Conservation (phyloP, 768 basidiomycete genomes). For the Tricholoma bakamatsutake region DNA sequence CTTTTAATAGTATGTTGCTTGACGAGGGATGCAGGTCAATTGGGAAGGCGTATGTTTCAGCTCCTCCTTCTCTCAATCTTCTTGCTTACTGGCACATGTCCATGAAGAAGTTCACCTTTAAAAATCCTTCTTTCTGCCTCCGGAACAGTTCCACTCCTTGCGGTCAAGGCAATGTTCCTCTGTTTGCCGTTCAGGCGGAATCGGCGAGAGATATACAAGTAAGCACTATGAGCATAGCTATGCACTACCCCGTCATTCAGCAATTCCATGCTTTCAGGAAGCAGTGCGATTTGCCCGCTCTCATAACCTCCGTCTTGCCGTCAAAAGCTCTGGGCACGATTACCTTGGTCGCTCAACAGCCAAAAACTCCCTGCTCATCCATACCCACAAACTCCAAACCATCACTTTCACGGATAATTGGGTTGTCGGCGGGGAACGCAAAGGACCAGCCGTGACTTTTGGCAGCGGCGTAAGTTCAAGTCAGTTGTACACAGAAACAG, state of each 20-base stretch:
- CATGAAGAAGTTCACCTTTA: conserved; percentile 19
- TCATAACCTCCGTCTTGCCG: conserved; percentile 24
- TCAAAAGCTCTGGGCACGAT: conserved; percentile 31
- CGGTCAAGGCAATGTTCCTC: conserved; percentile 26
- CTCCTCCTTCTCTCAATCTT: not conserved
- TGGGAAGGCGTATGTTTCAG: not conserved
- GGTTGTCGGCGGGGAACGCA: conserved; percentile 3
- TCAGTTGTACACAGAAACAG: conserved; percentile 16
- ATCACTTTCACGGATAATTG: conserved; percentile 18
- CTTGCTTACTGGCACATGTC: not conserved
- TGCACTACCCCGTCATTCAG: not conserved
- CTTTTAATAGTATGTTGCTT: not conserved
- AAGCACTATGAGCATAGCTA: not conserved
- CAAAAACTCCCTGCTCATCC: conserved; percentile 25
- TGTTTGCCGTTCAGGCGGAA: conserved; percentile 24
- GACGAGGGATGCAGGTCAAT: not conserved
- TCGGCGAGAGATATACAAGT: conserved; percentile 26
- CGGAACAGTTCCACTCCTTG: conserved; percentile 7
- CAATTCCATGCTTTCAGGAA: conserved; percentile 9
- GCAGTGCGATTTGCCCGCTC: conserved; percentile 23
- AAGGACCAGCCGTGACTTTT: conserved; percentile 23
- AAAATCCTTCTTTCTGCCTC: conserved; percentile 21
- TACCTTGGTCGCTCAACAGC: conserved; percentile 30
- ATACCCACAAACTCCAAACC: conserved; percentile 22
- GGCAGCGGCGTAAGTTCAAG: conserved; percentile 22